Conservation (phyloP, 2,329 filamentous ascomycete species). For the Paracoccidioides lutzii region DNA sequence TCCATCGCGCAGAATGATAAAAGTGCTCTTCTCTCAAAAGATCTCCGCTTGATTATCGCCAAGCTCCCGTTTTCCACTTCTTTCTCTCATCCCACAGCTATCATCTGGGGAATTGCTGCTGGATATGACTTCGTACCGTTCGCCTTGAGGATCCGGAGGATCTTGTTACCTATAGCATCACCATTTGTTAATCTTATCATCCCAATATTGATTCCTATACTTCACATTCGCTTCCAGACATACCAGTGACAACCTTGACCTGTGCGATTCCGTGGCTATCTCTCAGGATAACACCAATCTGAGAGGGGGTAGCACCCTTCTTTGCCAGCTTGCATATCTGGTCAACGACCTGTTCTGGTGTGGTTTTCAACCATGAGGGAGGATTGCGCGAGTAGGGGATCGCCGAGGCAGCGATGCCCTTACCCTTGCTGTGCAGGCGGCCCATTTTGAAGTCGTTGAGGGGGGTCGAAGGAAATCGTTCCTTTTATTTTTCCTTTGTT, state of each 20-base stretch:
- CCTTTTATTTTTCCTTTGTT: not conserved
- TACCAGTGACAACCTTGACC: conserved; percentile 95
- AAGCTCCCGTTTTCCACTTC: conserved; percentile 2
- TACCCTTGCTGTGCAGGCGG: conserved; percentile 98
- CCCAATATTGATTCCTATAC: not conserved
- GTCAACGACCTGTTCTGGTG: conserved; percentile 94
- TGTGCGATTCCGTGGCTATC: conserved; percentile 97
- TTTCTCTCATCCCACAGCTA: conserved; percentile 3
- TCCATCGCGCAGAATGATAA: not conserved
- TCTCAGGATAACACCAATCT: conserved; percentile 97
- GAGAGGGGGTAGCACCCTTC: conserved; percentile 96
- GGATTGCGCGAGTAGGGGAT: conserved; percentile 91
- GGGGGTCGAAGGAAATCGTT: conserved; percentile 7
- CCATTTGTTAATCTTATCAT: conserved; percentile 22
- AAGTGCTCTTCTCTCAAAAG: not conserved
- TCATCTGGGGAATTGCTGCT: conserved; percentile 10
- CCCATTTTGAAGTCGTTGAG: conserved; percentile 48
- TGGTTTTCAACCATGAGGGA: conserved; percentile 97
- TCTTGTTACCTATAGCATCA: conserved; percentile 74
- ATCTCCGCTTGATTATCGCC: conserved; percentile 7
- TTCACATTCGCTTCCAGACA: conserved; percentile 20
- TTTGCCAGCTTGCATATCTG: conserved; percentile 98
- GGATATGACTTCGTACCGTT: conserved; percentile 55
- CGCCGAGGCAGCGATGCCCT: conserved; percentile 94
- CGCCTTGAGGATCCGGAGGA: conserved; percentile 96